Evolutionary conservation across 441 rosid genomes (phyloP).

Genomic region (Populus hybrid): DNA sequence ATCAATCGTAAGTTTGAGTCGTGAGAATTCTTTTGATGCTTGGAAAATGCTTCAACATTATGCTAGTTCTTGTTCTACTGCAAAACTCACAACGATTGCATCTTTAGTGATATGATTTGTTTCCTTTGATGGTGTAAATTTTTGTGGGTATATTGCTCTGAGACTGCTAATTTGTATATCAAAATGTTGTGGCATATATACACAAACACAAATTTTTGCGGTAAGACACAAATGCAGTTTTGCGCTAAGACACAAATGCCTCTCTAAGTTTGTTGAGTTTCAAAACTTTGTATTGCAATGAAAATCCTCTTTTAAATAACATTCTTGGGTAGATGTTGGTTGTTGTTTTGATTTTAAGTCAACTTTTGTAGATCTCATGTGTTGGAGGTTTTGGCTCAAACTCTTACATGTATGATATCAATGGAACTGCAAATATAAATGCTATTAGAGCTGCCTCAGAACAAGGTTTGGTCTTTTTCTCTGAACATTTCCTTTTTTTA

Average conservation of each 20-base stretch:
- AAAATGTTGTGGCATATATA: background rate
- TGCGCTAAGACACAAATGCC: background rate
- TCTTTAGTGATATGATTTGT: background rate
- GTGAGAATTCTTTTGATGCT: background rate
- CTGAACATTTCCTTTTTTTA: background rate
- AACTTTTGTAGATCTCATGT: constrained; percentile 69
- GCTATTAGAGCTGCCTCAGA: constrained; percentile 91
- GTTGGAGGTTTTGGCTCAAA: constrained; percentile 97
- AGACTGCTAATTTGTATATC: no score
- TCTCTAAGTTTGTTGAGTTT: background rate
- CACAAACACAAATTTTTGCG: background rate
- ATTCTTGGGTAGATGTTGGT: background rate
- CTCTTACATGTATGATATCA: constrained; percentile 89
- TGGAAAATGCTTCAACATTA: background rate
- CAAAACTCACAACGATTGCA: background rate
- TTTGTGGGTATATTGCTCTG: background rate
- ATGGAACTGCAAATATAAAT: constrained; percentile 92
- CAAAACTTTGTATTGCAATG: background rate
- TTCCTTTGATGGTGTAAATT: background rate
- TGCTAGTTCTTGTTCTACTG: background rate
- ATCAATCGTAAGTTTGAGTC: background rate
- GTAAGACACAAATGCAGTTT: background rate
- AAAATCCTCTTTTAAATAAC: background rate
- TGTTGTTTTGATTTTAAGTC: background rate
- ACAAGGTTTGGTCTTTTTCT: constrained; percentile 38